A percentile compares a stretch with the other conserved stretches of the same genome.
Conservation (phyloP, 2,329 filamentous ascomycete genomes). For the Metarhizium brunneum region DNA sequence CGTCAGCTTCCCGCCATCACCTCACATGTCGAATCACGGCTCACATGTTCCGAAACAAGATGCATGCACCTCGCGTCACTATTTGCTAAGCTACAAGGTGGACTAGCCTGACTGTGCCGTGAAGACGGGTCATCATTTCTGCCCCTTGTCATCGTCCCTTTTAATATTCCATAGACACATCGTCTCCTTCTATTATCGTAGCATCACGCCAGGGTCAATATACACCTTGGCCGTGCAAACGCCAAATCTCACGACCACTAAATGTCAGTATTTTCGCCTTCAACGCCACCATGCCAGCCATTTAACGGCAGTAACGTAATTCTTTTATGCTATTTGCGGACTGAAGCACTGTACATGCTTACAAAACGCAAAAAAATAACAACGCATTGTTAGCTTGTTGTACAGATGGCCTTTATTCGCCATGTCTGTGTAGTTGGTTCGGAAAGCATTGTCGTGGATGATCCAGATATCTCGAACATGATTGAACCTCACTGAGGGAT, state of each 20-base stretch:
- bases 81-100: not conserved
- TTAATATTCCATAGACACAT: not conserved
- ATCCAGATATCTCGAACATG: constrained; percentile 7
- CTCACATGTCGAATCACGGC: not conserved
- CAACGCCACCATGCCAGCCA: constrained; percentile 4
- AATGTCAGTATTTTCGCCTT: not conserved
- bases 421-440: not conserved
- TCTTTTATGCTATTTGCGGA: not conserved
- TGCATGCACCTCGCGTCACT: not conserved
- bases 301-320: constrained; percentile 5
- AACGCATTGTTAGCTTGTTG: not conserved
- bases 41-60: not conserved
- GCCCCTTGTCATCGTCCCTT: not conserved
- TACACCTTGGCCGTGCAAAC: not conserved
- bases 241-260: not conserved
- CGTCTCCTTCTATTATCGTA: not conserved
- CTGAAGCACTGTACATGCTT: not conserved
- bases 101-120: not conserved
- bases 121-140: not conserved
- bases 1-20: not conserved
- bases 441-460: not conserved
- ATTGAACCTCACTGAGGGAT: not conserved
- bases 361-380: not conserved
- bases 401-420: not conserved
- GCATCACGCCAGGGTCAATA: not conserved